Evolutionary conservation across 129 eudicot species (phyloP).

Genomic region (Arctium lappa): DNA sequence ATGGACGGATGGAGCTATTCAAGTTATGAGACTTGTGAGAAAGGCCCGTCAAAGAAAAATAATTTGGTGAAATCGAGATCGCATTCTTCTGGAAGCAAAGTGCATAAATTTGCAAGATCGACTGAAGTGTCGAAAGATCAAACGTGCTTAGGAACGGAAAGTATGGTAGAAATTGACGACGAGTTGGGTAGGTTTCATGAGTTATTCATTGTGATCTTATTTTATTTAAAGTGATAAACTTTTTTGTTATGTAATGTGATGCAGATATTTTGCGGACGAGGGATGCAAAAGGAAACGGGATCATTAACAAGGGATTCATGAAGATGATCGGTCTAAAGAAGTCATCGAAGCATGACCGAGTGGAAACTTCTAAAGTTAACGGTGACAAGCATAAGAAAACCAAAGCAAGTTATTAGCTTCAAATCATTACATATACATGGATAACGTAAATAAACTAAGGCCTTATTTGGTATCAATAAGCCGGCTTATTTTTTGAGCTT

Average conservation of each 20-base stretch:
- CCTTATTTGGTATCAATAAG: background rate
- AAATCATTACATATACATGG: background rate
- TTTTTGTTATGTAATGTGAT: conserved; percentile 12
- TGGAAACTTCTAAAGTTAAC: conserved; percentile 29
- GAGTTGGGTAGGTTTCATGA: conserved; percentile 51
- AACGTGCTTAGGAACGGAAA: conserved; percentile 36
- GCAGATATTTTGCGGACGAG: conserved; percentile 46
- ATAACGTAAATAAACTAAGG: background rate
- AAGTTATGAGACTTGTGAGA: conserved; percentile 23
- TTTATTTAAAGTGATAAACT: background rate
- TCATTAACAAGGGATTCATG: conserved; percentile 48
- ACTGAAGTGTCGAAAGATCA: conserved; percentile 47
- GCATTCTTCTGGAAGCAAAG: conserved; percentile 41
- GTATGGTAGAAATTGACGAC: conserved; percentile 28
- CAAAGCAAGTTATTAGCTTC: conserved; percentile 41
- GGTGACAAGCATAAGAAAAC: conserved; percentile 50
- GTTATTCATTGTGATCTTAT: background rate
- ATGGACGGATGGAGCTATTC: conserved; percentile 1
- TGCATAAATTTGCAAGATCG: conserved; percentile 41
- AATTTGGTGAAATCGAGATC: conserved; percentile 41
- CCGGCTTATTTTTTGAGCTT: background rate
- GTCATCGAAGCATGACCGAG: conserved; percentile 48
- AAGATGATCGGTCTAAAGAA: conserved; percentile 67
- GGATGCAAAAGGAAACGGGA: conserved; percentile 41
- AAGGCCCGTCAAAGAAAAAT: conserved; percentile 36